Conservation (phyloP, 139 green algal genomes). For the Tetraselmis striata region DNA sequence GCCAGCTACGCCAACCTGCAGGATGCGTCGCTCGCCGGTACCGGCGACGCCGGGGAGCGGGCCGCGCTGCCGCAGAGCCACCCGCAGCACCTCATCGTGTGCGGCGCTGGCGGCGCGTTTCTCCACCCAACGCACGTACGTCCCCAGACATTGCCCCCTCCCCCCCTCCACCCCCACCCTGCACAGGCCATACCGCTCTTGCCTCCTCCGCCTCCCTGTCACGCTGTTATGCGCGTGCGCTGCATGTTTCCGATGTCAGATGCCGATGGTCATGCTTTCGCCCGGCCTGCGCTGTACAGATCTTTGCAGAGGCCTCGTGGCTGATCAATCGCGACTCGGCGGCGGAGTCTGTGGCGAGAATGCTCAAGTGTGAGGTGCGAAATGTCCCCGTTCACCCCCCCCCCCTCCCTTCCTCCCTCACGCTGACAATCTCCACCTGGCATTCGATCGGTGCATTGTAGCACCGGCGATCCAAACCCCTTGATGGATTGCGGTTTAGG, state of each 20-base stretch:
- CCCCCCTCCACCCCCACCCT: too few relatives aligned
- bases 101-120: constrained; percentile 73
- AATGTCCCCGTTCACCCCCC: neutral
- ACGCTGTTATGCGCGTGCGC: too few relatives aligned
- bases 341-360: neutral
- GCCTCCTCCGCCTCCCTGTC: too few relatives aligned
- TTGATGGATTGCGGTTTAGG: too few relatives aligned
- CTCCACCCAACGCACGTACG: constrained; percentile 85
- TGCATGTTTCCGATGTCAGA: too few relatives aligned
- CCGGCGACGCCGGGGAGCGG: neutral
- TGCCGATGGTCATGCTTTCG: too few relatives aligned
- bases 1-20: neutral
- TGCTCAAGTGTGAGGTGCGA: neutral
- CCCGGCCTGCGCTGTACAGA: too few relatives aligned
- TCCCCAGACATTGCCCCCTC: too few relatives aligned
- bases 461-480: too few relatives aligned
- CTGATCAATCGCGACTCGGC: neutral
- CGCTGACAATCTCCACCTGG: too few relatives aligned
- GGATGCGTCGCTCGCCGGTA: neutral
- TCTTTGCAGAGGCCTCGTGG: neutral
- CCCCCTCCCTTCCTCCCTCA: neutral
- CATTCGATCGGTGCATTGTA: too few relatives aligned
- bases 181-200: too few relatives aligned
- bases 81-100: constrained; percentile 78
- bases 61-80: constrained; percentile 39